phyloP scores from a whole-genome alignment of 208 protist species.

The Phytomonas sp. region DNA sequence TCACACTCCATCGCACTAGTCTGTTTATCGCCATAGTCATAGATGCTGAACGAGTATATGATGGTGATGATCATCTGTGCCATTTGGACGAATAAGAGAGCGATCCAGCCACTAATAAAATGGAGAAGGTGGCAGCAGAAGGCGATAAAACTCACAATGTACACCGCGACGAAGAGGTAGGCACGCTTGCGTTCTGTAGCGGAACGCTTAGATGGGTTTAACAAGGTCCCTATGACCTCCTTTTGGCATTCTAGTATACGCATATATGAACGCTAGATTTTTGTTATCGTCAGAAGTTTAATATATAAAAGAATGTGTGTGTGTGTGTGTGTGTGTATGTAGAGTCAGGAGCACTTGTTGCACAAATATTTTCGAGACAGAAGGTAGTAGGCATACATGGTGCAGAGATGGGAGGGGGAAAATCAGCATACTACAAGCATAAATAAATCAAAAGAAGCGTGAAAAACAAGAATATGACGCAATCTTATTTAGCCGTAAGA shows the following conservation, averaged over 20 bases:
- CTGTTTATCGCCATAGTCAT: slow-evolving; percentile 71
- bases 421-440: neutral
- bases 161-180: slow-evolving; percentile 73
- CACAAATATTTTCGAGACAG: neutral
- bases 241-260: slow-evolving; percentile 63
- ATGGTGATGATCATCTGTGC: slow-evolving; percentile 58
- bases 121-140: slow-evolving; percentile 53
- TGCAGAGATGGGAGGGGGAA: neutral
- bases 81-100: slow-evolving; percentile 44
- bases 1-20: slow-evolving; percentile 76
- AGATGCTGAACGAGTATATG: slow-evolving; percentile 74
- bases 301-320: neutral
- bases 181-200: slow-evolving; percentile 70
- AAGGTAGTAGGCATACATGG: neutral
- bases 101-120: slow-evolving; percentile 76
- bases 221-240: slow-evolving; percentile 63
- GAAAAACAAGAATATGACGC: neutral
- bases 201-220: slow-evolving; percentile 51
- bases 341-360: neutral
- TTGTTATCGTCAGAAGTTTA: neutral
- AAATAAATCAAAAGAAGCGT: neutral
- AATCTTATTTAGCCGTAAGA: neutral
- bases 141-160: slow-evolving; percentile 40
- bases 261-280: slow-evolving; percentile 22
- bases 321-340: neutral